A percentile compares a stretch with the other conserved stretches of the same genome.
Evolutionary conservation across 306 rosid genomes (phyloP).

Genomic region (Fragaria iinumae): DNA sequence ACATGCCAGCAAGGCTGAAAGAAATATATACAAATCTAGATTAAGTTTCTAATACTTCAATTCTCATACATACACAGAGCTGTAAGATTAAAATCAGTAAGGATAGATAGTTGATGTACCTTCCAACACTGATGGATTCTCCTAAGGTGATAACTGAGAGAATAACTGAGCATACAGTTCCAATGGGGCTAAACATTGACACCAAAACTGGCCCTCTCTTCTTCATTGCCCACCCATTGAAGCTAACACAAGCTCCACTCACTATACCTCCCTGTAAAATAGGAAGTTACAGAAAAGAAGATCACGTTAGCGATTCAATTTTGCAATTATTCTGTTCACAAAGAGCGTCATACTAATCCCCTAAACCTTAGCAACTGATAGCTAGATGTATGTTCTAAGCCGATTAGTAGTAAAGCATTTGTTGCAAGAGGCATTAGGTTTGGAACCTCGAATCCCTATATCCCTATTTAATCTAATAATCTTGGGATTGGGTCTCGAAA

Average conservation of each 20-base stretch:
- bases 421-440: neutral
- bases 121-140: conserved; percentile 57
- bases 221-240: conserved; percentile 86
- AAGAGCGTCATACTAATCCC: neutral
- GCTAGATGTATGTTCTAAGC: neutral
- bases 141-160: conserved; percentile 50
- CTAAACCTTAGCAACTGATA: neutral
- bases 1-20: conserved; percentile 72
- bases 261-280: conserved; percentile 58
- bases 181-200: conserved; percentile 76
- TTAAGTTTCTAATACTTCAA: neutral
- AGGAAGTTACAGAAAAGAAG: neutral
- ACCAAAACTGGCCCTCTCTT: conserved; percentile 87
- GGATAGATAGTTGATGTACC: conserved; percentile 36
- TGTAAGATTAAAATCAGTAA: neutral
- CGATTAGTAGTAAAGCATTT: neutral
- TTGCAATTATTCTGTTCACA: neutral
- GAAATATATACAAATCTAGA: neutral
- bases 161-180: conserved; percentile 68
- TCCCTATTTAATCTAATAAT: neutral
- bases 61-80: neutral
- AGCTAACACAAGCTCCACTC: conserved; percentile 62
- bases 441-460: neutral
- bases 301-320: neutral
- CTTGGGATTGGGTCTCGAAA: neutral